Percentiles rank a stretch among this genome's conserved stretches.
Conservation (phyloP, 1,139 yeast genomes). For the Zygosaccharomyces sapae region DNA sequence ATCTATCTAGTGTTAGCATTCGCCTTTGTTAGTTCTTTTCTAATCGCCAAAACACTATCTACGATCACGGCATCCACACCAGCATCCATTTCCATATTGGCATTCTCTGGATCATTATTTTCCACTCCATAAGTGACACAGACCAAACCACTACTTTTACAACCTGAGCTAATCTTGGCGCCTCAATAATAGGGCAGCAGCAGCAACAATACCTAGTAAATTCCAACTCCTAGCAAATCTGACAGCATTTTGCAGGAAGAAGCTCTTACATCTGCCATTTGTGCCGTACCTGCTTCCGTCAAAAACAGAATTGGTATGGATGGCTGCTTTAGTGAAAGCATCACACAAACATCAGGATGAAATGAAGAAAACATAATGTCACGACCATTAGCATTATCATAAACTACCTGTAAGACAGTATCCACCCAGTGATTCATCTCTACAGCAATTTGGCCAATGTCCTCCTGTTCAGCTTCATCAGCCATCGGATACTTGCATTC, state of each 20-base stretch:
- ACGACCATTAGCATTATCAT: slow-evolving; percentile 72
- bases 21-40: slow-evolving; percentile 59
- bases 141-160: slow-evolving; percentile 84
- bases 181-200: slow-evolving; percentile 74
- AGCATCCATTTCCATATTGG: slow-evolving; percentile 81
- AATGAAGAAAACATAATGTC: slow-evolving; percentile 89
- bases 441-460: slow-evolving; percentile 78
- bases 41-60: slow-evolving; percentile 87
- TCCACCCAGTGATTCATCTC: slow-evolving; percentile 87
- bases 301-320: slow-evolving; percentile 83
- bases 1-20: not conserved
- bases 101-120: slow-evolving; percentile 82
- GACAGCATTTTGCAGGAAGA: slow-evolving; percentile 86
- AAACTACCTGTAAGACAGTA: slow-evolving; percentile 74
- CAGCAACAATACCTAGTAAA: slow-evolving; percentile 85
- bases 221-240: slow-evolving; percentile 92
- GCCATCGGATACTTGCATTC: slow-evolving; percentile 96
- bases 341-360: slow-evolving; percentile 88
- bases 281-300: slow-evolving; percentile 80
- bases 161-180: slow-evolving; percentile 85
- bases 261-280: slow-evolving; percentile 87
- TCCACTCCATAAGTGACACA: slow-evolving; percentile 88
- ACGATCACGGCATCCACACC: slow-evolving; percentile 98
- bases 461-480: slow-evolving; percentile 86
- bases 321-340: slow-evolving; percentile 88